Evolutionary conservation across 2,329 filamentous ascomycete genomes (phyloP), one percentile per base, ranked within the genome.

Genomic region (Fusarium sambucinum): DNA sequence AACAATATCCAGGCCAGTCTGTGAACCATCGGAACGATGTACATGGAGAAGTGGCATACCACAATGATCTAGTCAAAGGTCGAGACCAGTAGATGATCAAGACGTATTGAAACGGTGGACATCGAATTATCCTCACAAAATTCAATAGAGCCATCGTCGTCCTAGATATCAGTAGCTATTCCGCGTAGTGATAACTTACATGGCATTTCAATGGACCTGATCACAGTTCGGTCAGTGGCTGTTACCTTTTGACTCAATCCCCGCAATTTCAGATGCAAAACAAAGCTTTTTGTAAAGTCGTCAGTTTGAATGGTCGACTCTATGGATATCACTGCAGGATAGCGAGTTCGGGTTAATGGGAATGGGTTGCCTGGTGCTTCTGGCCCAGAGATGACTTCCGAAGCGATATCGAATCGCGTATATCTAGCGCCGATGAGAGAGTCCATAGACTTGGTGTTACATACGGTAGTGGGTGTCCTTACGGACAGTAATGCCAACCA

Each of bases 261-360:
- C 37, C 10, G 1, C 2, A 4, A 13, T 14, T 21, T 5, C 13
- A n/a, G 5, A 21, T 12, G 4, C 12, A 38, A 2, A 8, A 21
- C 4, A 38, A 4, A 8, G n/a, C 12, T 21, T 14, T 13, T 21
- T 3, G 6, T 3, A 4, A 27, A 42, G 16, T 9, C 4, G 9
- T 12, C 2, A 12, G 4, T 12, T 27, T 16, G 3, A 6, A 16
- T n/a, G 23, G 23, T 7, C 40, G 17, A 6, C 23, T 14, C 4
- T 3, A 13, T 44, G 14, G 2, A 19, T 10, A 27, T 19, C 27
- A 19, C 13, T 16, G 6, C 17, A 44, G 16, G 13, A 13, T 2
- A 10, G n/a, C 11, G 13, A 10, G 13, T 4, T 23, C 5, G 2
- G 3, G 4, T 10, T 9, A n/a, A 8, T 12, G 9, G 2, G 5